These are phyloP conservation scores for Botryococcus braunii DNA, from an alignment of 163 green algal genomes.

Conservation along the genomic window DNA sequence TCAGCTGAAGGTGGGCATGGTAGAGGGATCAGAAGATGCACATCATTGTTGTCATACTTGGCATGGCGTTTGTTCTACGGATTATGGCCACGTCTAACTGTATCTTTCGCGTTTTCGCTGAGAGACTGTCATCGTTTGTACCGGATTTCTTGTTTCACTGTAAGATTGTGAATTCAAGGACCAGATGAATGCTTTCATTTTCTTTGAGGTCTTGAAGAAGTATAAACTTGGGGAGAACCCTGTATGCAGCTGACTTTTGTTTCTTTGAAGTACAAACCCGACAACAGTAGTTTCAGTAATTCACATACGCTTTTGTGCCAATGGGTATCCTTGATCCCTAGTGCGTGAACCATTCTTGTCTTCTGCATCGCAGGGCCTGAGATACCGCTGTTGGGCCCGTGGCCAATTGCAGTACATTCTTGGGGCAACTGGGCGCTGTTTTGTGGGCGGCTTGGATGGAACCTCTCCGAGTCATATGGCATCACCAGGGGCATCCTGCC, in stretches of 20 bases:
- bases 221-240: no score
- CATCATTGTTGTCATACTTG: no score
- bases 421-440: slow-evolving; percentile 22
- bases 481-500: slow-evolving; percentile 7
- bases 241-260: not conserved
- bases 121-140: no score
- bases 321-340: not conserved
- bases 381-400: not conserved
- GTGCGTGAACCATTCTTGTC: not conserved
- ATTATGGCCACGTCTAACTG: no score
- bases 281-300: slow-evolving; percentile 10
- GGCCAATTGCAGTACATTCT: slow-evolving; percentile 37
- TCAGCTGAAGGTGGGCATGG: no score
- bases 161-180: no score
- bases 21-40: no score
- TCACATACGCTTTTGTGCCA: slow-evolving; percentile 1
- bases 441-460: slow-evolving; percentile 33
- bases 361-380: not conserved
- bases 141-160: no score
- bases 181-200: no score
- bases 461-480: slow-evolving; percentile 11
- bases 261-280: not conserved
- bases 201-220: no score
- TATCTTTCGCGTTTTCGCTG: no score
- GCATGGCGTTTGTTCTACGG: no score